Percentiles rank a stretch among this genome's conserved stretches.
phyloP scores from a whole-genome alignment of 2,329 filamentous ascomycete genomes.

The Pseudogymnoascus sp. region DNA sequence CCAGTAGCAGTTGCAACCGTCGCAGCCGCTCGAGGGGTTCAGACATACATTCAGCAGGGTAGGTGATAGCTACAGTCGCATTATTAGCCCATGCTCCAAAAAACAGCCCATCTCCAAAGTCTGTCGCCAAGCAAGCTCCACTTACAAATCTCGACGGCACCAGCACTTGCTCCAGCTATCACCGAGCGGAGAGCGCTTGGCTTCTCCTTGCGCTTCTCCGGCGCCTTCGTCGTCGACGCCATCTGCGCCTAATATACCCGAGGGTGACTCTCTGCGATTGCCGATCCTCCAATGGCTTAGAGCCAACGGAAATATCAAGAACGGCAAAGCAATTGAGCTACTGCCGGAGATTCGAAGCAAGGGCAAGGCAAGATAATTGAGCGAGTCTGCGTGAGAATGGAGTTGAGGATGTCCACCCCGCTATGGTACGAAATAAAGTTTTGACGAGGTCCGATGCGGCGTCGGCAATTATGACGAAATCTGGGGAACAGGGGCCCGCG shows the following conservation, averaged over 20 bases:
- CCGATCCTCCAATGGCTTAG: neutral
- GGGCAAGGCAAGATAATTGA: neutral
- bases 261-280: constrained; percentile 4
- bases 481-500: constrained; percentile 4
- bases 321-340: neutral
- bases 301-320: neutral
- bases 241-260: neutral
- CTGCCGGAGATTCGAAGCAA: neutral
- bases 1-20: neutral
- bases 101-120: neutral
- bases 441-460: constrained; percentile 7
- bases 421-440: neutral
- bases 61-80: constrained; percentile 61
- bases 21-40: neutral
- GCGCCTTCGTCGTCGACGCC: constrained; percentile 15
- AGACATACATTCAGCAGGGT: constrained; percentile 77
- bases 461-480: constrained; percentile 9
- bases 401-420: neutral
- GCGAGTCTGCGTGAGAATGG: neutral
- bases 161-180: constrained; percentile 84
- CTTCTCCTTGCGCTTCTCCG: constrained; percentile 36
- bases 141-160: constrained; percentile 85
- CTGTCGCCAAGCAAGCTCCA: neutral
- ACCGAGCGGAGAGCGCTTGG: constrained; percentile 83
- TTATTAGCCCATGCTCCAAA: constrained; percentile 25